Evolutionary conservation across 345 rosid species (phyloP).

Genomic region (Gossypium australe): DNA sequence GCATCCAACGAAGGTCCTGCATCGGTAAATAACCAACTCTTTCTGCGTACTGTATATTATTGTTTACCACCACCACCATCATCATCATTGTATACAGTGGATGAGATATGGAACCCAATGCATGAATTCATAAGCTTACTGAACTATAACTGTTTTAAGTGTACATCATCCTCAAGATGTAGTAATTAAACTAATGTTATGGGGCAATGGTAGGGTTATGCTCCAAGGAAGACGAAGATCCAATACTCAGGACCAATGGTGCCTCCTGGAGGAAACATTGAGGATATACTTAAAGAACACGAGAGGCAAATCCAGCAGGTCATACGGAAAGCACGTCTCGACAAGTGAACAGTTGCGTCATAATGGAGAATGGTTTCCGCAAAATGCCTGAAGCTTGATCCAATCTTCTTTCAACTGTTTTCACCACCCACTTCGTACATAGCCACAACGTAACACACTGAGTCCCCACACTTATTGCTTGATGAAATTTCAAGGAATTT

Average conservation of each 20-base stretch:
- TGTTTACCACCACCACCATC: no score
- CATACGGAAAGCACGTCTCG: constrained; percentile 71
- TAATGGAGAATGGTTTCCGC: constrained; percentile 8
- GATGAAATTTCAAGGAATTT: not conserved
- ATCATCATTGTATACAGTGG: no score
- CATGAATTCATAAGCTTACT: no score
- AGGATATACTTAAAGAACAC: constrained; percentile 80
- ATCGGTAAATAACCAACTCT: constrained; percentile 24
- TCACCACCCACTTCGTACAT: not conserved
- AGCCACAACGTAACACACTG: not conserved
- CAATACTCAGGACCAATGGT: constrained; percentile 89
- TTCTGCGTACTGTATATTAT: not conserved
- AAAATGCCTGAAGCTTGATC: not conserved
- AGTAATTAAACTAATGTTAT: no score
- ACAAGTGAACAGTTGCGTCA: constrained; percentile 35
- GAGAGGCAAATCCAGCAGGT: constrained; percentile 92
- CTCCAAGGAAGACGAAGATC: constrained; percentile 62
- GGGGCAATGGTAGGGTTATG: constrained; percentile 42
- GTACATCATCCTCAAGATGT: no score
- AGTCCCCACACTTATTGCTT: not conserved
- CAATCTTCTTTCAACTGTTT: not conserved
- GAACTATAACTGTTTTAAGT: no score
- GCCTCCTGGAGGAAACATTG: constrained; percentile 84
- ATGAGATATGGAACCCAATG: no score
- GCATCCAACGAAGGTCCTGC: constrained; percentile 21